A percentile compares a stretch with the other conserved stretches of the same genome.
Evolutionary conservation across 805 yeast species (phyloP).

Genomic region (Lipomyces oligophaga): DNA sequence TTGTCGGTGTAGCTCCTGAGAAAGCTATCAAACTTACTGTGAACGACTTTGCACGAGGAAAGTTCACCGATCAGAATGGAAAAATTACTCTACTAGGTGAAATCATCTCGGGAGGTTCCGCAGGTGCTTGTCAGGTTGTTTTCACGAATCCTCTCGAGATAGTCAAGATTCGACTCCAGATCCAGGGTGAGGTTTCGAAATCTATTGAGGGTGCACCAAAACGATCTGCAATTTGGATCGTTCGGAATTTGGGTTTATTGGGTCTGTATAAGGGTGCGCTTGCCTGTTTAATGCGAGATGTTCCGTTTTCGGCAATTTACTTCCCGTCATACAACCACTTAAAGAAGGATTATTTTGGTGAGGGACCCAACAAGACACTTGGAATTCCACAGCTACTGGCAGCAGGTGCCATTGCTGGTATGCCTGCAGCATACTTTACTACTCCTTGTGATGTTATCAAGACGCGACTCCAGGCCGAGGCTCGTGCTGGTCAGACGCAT

Average conservation of each 20-base stretch:
- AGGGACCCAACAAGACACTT: constrained; percentile 70
- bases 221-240: constrained; percentile 64
- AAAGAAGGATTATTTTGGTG: constrained; percentile 74
- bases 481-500: constrained; percentile 68
- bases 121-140: constrained; percentile 94
- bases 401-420: constrained; percentile 94
- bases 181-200: constrained; percentile 70
- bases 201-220: constrained; percentile 39
- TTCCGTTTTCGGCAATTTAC: constrained; percentile 93
- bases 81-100: constrained; percentile 58
- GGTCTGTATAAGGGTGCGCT: constrained; percentile 89
- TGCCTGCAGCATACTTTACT: constrained; percentile 94
- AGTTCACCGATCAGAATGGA: constrained; percentile 57
- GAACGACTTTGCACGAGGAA: constrained; percentile 78
- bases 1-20: constrained; percentile 97
- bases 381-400: constrained; percentile 78
- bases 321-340: constrained; percentile 96
- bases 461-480: constrained; percentile 86
- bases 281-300: constrained; percentile 91
- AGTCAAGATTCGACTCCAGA: constrained; percentile 90
- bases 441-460: constrained; percentile 97
- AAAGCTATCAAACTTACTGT: constrained; percentile 95
- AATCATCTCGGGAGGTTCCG: constrained; percentile 82
- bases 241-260: constrained; percentile 69
- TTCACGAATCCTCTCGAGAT: constrained; percentile 96